Conservation (phyloP, 2,329 filamentous ascomycete genomes). For the Cercospora nicotianae region DNA sequence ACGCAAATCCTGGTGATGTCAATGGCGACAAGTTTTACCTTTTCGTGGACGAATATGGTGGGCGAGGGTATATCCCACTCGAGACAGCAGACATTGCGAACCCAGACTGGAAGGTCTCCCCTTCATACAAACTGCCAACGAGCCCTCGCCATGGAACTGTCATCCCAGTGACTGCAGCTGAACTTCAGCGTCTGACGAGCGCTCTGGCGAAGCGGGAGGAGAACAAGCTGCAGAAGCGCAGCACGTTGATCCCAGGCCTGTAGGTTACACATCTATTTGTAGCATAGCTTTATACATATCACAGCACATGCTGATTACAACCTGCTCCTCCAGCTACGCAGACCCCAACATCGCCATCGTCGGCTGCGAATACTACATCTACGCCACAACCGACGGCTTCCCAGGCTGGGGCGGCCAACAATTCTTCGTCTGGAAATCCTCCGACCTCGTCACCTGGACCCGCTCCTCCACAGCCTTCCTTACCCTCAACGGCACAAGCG, state of each 20-base stretch:
- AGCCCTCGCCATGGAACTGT: constrained; percentile 58
- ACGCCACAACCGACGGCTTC: constrained; percentile 50
- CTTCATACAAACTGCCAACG: constrained; percentile 49
- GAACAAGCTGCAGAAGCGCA: constrained; percentile 13
- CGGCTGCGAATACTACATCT: constrained; percentile 50
- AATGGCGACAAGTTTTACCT: constrained; percentile 57
- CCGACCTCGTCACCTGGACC: constrained; percentile 47
- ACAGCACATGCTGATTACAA: neutral
- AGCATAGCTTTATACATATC: neutral
- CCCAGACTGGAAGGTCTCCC: constrained; percentile 52
- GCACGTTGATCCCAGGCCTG: constrained; percentile 25
- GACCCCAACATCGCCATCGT: constrained; percentile 53
- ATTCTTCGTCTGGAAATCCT: constrained; percentile 53
- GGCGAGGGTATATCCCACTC: constrained; percentile 55
- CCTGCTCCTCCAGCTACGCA: constrained; percentile 28
- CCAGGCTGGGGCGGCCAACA: constrained; percentile 48
- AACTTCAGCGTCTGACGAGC: constrained; percentile 37
- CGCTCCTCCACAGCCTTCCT: constrained; percentile 47
- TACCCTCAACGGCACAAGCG: constrained; percentile 47
- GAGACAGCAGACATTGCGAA: constrained; percentile 53
- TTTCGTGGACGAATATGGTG: constrained; percentile 56
- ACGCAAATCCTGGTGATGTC: constrained; percentile 51
- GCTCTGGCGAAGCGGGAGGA: constrained; percentile 16
- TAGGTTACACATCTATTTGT: constrained; percentile 5
- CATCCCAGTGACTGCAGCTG: constrained; percentile 52